Conservation (phyloP, 2,329 filamentous ascomycete genomes). For the Elsinoe batatas region DNA sequence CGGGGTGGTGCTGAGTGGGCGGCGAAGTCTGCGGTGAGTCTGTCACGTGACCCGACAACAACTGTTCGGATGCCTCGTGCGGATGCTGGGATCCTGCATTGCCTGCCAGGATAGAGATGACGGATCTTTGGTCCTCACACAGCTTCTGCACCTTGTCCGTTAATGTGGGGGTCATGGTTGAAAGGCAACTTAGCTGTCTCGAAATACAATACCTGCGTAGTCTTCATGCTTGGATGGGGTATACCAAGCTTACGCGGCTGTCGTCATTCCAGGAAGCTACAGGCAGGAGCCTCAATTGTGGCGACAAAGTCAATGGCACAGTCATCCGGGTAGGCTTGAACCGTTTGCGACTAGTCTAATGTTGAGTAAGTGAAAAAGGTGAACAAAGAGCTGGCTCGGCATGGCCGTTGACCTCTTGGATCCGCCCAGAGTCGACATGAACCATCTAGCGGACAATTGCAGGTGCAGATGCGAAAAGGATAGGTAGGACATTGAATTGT, state of each 20-base stretch:
- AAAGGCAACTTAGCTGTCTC: not conserved
- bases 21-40: not conserved
- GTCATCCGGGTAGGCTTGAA: not conserved
- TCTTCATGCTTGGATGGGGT: not conserved
- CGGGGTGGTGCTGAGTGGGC: not conserved
- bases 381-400: not conserved
- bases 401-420: not conserved
- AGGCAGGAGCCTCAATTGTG: not conserved
- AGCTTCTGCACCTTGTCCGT: slow-evolving; percentile 41
- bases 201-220: not conserved
- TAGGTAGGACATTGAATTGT: no score
- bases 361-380: not conserved
- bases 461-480: no score
- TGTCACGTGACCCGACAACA: slow-evolving; percentile 34
- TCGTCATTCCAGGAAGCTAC: slow-evolving; percentile 7
- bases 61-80: slow-evolving; percentile 43
- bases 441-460: no score
- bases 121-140: slow-evolving; percentile 44
- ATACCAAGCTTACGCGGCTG: slow-evolving; percentile 10
- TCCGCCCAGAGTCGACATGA: not conserved
- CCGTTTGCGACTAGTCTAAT: not conserved
- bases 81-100: slow-evolving; percentile 44
- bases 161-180: slow-evolving; percentile 21
- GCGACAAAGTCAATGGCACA: not conserved
- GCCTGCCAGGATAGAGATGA: slow-evolving; percentile 47